Percentiles rank a stretch among this genome's conserved stretches.
Evolutionary conservation across 2,329 filamentous ascomycete genomes (phyloP).

Genomic region (Botrytis pseudocinerea): DNA sequence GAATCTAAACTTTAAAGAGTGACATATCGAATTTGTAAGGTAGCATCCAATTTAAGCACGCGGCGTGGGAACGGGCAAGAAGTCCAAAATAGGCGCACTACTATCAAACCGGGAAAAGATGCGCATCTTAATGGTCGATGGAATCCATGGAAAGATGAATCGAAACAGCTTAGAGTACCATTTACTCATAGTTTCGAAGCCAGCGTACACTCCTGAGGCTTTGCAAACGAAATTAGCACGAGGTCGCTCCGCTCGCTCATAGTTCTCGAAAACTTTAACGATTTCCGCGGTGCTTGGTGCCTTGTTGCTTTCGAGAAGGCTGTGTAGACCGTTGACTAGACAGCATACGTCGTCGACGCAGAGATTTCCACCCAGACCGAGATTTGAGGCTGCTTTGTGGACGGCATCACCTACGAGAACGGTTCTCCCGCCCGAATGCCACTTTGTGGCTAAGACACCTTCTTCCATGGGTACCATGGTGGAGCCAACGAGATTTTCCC

Average conservation of each 20-base stretch:
- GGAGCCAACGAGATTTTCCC: background rate
- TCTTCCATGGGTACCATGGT: conserved; percentile 15
- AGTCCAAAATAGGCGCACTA: conserved; percentile 12
- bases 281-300: conserved; percentile 8
- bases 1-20: background rate
- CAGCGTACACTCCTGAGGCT: conserved; percentile 7
- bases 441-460: conserved; percentile 11
- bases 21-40: background rate
- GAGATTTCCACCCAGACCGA: conserved; percentile 14
- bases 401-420: conserved; percentile 14
- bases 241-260: conserved; percentile 17
- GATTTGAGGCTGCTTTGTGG: conserved; percentile 11
- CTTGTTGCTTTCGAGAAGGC: conserved; percentile 6
- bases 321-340: conserved; percentile 13
- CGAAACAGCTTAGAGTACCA: conserved; percentile 14
- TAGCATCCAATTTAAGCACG: background rate
- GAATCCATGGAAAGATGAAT: conserved; percentile 9
- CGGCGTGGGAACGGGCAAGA: background rate
- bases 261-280: conserved; percentile 13
- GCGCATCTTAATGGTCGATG: conserved; percentile 6
- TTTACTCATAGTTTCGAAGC: conserved; percentile 14
- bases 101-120: conserved; percentile 13
- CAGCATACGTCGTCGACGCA: conserved; percentile 15
- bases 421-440: conserved; percentile 16
- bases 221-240: conserved; percentile 17